phyloP scores from a whole-genome alignment of 306 rosid species.

The Sophora flavescens region DNA sequence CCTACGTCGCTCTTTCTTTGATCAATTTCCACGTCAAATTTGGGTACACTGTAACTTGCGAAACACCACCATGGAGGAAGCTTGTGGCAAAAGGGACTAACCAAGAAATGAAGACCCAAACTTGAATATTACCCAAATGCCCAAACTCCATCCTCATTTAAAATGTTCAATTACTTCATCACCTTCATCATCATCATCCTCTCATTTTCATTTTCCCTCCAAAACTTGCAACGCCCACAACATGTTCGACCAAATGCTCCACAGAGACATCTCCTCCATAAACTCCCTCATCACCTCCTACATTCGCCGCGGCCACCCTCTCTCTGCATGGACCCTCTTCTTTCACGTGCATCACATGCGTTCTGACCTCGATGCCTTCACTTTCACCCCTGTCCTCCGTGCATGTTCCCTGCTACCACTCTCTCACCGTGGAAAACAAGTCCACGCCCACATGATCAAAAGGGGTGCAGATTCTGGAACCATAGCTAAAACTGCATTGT shows the following conservation, averaged over 20 bases:
- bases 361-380: slow-evolving; percentile 51
- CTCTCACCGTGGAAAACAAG: slow-evolving; percentile 50
- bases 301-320: slow-evolving; percentile 46
- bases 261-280: slow-evolving; percentile 44
- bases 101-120: background rate
- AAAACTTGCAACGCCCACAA: slow-evolving; percentile 33
- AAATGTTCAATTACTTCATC: background rate
- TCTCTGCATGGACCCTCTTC: slow-evolving; percentile 57
- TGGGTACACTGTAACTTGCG: too few species aligned
- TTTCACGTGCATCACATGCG: slow-evolving; percentile 45
- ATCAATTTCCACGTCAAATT: too few species aligned
- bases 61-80: background rate
- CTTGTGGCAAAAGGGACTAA: background rate
- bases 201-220: slow-evolving; percentile 1
- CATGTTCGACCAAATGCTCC: slow-evolving; percentile 54
- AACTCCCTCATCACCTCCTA: slow-evolving; percentile 57
- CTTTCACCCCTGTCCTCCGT: slow-evolving; percentile 60
- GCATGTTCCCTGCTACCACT: slow-evolving; percentile 52
- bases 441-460: slow-evolving; percentile 62
- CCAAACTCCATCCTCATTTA: background rate
- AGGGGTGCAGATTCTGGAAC: slow-evolving; percentile 54
- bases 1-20: too few species aligned
- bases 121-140: background rate
- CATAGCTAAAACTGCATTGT: slow-evolving; percentile 59
- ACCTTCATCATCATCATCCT: background rate